These are phyloP conservation scores for Macrotyloma uniflorum DNA, from an alignment of 306 rosid genomes.

Conservation along the genomic window DNA sequence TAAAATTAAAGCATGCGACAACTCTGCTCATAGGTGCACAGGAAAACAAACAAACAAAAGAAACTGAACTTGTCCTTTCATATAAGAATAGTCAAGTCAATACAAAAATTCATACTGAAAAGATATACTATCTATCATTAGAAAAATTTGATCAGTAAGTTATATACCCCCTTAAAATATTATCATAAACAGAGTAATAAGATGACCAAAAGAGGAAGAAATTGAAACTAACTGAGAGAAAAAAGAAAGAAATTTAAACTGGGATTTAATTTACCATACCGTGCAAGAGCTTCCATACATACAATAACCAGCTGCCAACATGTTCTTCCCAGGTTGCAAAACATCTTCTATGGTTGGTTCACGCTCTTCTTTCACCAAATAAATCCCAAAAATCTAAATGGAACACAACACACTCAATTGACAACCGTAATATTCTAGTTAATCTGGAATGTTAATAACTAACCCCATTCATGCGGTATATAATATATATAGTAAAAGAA, in stretches of 20 bases:
- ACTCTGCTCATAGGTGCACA: background rate
- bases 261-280: slow-evolving; percentile 42
- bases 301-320: slow-evolving; percentile 95
- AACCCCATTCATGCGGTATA: background rate
- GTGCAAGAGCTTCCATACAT: slow-evolving; percentile 98
- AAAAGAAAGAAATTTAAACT: background rate
- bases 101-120: background rate
- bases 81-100: background rate
- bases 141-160: background rate
- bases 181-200: background rate
- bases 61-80: background rate
- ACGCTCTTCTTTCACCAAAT: slow-evolving; percentile 52
- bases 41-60: background rate
- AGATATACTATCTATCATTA: background rate
- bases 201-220: background rate
- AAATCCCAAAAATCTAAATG: slow-evolving; percentile 79
- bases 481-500: background rate
- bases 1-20: slow-evolving; percentile 7
- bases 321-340: slow-evolving; percentile 80
- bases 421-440: slow-evolving; percentile 30
- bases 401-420: slow-evolving; percentile 38
- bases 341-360: slow-evolving; percentile 74
- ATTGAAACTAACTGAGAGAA: background rate
- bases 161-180: background rate
- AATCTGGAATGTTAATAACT: background rate